Percentiles rank a stretch among this genome's conserved stretches.
Evolutionary conservation across 306 rosid species (phyloP).

Genomic region (Biancaea sappan): DNA sequence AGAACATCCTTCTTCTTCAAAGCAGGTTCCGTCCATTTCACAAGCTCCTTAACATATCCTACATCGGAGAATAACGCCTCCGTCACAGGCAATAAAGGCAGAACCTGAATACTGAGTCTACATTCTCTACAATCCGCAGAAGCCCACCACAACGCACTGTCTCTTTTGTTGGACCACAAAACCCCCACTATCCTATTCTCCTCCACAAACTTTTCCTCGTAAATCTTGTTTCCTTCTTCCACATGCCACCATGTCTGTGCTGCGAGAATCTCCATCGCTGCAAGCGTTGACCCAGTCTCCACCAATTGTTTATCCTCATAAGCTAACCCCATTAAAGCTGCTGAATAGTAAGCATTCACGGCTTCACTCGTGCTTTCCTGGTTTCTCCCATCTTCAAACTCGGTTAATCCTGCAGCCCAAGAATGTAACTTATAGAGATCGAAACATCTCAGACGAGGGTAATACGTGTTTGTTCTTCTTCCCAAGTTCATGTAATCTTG

Average conservation of each 20-base stretch:
- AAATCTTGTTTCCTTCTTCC: constrained; percentile 44
- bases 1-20: constrained; percentile 64
- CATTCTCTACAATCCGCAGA: constrained; percentile 80
- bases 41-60: constrained; percentile 63
- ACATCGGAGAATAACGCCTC: constrained; percentile 44
- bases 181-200: constrained; percentile 78
- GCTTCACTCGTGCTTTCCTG: constrained; percentile 92
- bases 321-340: constrained; percentile 82
- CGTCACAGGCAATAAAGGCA: constrained; percentile 57
- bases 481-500: constrained; percentile 69
- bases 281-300: constrained; percentile 62
- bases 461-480: constrained; percentile 39
- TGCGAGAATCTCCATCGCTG: constrained; percentile 70
- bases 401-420: constrained; percentile 80
- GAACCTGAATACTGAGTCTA: constrained; percentile 76
- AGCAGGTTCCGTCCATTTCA: constrained; percentile 77
- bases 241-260: constrained; percentile 95
- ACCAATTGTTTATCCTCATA: constrained; percentile 78
- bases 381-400: constrained; percentile 72
- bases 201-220: constrained; percentile 53
- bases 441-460: constrained; percentile 72
- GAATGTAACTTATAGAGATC: constrained; percentile 77
- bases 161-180: constrained; percentile 84
- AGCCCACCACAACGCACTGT: constrained; percentile 84
- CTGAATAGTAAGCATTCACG: constrained; percentile 80